phyloP scores from a whole-genome alignment of 345 rosid species.

The Nasturtium officinale region DNA sequence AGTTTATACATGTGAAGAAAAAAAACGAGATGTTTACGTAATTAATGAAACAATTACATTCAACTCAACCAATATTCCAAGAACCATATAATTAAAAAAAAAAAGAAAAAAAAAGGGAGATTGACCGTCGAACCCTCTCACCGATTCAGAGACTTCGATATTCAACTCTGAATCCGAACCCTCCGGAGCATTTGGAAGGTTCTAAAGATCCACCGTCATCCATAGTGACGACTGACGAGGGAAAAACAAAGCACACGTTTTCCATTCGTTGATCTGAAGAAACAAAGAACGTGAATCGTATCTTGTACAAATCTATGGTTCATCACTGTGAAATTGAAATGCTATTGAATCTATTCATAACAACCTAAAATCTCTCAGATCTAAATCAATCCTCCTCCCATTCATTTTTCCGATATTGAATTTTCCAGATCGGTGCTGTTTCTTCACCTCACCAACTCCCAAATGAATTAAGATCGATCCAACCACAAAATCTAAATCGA shows the following conservation, averaged over 20 bases:
- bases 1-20: no score
- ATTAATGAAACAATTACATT: background rate
- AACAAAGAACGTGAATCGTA: constrained; percentile 1
- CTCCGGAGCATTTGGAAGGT: background rate
- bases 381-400: background rate
- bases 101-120: no score
- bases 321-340: constrained; percentile 7
- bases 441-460: background rate
- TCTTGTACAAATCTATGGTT: constrained; percentile 2
- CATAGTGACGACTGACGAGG: background rate
- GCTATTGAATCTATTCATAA: background rate
- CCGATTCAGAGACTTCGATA: background rate
- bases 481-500: constrained; percentile 14
- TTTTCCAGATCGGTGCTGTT: background rate
- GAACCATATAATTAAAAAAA: no score
- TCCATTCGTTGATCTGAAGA: constrained; percentile 18
- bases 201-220: background rate
- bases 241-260: constrained; percentile 10
- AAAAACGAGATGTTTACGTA: no score
- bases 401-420: background rate
- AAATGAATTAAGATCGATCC: constrained; percentile 15
- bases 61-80: no score
- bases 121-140: background rate
- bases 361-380: constrained; percentile 20
- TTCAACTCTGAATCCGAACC: background rate